phyloP scores from a whole-genome alignment of 1,284 basidiomycete species.

The Schizophyllum amplum region DNA sequence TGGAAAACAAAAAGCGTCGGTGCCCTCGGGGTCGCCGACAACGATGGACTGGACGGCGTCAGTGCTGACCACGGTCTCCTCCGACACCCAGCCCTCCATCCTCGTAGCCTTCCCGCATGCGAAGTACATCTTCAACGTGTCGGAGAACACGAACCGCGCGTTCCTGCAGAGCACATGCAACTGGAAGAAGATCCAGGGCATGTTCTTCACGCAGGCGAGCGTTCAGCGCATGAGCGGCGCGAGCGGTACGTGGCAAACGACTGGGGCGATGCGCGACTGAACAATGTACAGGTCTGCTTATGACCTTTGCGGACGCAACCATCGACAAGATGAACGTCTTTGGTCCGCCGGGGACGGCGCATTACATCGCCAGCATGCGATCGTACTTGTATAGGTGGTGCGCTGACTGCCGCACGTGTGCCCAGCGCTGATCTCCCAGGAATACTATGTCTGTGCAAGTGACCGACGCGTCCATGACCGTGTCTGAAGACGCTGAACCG shows the following conservation, averaged over 20 bases:
- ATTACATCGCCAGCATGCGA: constrained; percentile 68
- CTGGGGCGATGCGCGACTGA: neutral
- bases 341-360: constrained; percentile 67
- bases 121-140: constrained; percentile 82
- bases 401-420: neutral
- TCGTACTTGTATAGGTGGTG: constrained; percentile 51
- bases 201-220: constrained; percentile 69
- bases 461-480: constrained; percentile 33
- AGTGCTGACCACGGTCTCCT: constrained; percentile 46
- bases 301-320: constrained; percentile 75
- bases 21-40: neutral
- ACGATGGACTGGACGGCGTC: constrained; percentile 54
- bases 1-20: neutral
- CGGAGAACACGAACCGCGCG: constrained; percentile 72
- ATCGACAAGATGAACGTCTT: constrained; percentile 50
- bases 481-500: neutral
- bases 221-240: constrained; percentile 32
- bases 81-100: constrained; percentile 75
- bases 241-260: neutral
- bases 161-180: constrained; percentile 61
- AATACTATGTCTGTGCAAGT: constrained; percentile 40
- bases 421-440: constrained; percentile 22
- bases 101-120: constrained; percentile 68
- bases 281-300: constrained; percentile 53
- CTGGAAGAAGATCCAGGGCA: constrained; percentile 54